A percentile compares a stretch with the other conserved stretches of the same genome.
Conservation (phyloP, 1,284 basidiomycete genomes). For the Irpex rosettiformis region DNA sequence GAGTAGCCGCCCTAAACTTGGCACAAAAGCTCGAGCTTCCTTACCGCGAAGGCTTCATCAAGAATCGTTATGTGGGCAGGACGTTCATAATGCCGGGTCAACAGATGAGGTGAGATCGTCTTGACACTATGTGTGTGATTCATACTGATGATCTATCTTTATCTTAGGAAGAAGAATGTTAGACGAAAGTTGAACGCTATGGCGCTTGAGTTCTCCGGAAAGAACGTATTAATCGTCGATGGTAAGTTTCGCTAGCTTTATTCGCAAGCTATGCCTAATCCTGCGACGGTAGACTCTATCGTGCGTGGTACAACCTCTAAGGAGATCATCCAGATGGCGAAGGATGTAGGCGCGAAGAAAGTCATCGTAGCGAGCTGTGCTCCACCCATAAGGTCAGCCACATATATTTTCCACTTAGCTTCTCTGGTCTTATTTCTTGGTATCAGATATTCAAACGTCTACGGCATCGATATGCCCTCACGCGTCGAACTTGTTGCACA, state of each 20-base stretch:
- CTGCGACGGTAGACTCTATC: slow-evolving; percentile 75
- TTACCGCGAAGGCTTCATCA: slow-evolving; percentile 98
- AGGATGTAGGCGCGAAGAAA: slow-evolving; percentile 97
- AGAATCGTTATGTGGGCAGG: slow-evolving; percentile 97
- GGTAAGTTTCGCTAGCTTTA: slow-evolving; percentile 43
- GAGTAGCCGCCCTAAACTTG: slow-evolving; percentile 93
- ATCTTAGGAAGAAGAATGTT: slow-evolving; percentile 85
- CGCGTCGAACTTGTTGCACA: slow-evolving; percentile 92
- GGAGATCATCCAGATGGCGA: slow-evolving; percentile 99
- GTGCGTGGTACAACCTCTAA: slow-evolving; percentile 98
- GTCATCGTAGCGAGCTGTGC: slow-evolving; percentile 98
- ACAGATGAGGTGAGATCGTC: slow-evolving; percentile 64
- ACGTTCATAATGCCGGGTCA: slow-evolving; percentile 99
- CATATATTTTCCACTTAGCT: neutral
- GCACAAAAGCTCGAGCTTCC: slow-evolving; percentile 90
- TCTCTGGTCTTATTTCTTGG: neutral
- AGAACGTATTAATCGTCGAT: slow-evolving; percentile 95
- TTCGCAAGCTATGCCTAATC: neutral
- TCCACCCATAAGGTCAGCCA: slow-evolving; percentile 80
- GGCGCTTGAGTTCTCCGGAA: slow-evolving; percentile 95
- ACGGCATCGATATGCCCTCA: slow-evolving; percentile 99
- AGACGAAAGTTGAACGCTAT: slow-evolving; percentile 97
- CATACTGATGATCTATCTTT: neutral
- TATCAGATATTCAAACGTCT: slow-evolving; percentile 86
- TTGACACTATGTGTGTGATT: neutral